phyloP scores from a whole-genome alignment of 2,329 filamentous ascomycete species.

The Thelonectria discophora region DNA sequence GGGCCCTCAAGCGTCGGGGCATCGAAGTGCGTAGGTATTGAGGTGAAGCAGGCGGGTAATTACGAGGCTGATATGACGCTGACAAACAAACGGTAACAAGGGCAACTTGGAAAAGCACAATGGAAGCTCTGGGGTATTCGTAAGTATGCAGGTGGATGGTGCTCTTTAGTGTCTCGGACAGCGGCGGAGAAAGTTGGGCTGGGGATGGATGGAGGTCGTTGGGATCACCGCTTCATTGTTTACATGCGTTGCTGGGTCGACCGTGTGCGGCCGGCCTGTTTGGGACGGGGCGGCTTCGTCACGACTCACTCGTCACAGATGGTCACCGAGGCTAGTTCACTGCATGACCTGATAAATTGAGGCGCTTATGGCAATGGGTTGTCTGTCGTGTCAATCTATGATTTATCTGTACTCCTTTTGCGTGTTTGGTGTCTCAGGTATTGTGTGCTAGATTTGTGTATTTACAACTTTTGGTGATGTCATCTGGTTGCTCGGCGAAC shows the following conservation, averaged over 20 bases:
- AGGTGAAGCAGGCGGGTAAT: constrained; percentile 7
- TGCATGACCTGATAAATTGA: constrained; percentile 29
- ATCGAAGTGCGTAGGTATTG: constrained; percentile 31
- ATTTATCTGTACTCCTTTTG: constrained; percentile 2
- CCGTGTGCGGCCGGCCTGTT: constrained; percentile 20
- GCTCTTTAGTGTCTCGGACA: constrained; percentile 7
- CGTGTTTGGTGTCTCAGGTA: constrained; percentile 15
- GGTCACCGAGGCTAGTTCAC: neutral
- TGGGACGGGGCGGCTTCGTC: constrained; percentile 4
- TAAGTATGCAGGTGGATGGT: constrained; percentile 35
- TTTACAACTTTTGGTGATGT: constrained; percentile 34
- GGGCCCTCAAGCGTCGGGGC: constrained; percentile 42
- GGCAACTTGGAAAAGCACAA: constrained; percentile 22
- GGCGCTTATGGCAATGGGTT: constrained; percentile 21
- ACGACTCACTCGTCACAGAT: neutral
- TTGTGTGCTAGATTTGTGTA: constrained; percentile 15
- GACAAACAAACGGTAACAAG: constrained; percentile 20
- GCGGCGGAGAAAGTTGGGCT: constrained; percentile 26
- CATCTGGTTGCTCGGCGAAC: constrained; percentile 22
- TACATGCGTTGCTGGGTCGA: constrained; percentile 49
- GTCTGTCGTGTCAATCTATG: constrained; percentile 9
- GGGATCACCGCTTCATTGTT: constrained; percentile 46
- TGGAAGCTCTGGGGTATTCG: constrained; percentile 33
- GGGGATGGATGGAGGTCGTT: constrained; percentile 13
- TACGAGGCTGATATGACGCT: constrained; percentile 10